phyloP scores from a whole-genome alignment of 2,329 filamentous ascomycete genomes.

The Aureobasidium subglaciale region DNA sequence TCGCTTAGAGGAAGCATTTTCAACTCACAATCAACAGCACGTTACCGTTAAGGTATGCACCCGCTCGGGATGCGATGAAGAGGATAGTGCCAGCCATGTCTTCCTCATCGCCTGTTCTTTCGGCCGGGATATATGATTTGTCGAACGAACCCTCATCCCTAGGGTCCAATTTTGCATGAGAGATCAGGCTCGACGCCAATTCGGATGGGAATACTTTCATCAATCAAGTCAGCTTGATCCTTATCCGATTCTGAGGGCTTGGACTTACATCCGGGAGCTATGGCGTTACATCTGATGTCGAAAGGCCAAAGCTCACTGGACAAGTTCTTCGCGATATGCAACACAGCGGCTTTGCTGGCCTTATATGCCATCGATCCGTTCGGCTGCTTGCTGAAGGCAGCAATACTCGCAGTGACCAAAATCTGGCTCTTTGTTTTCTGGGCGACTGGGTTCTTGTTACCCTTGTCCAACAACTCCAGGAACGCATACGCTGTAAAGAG shows the following conservation, averaged over 20 bases:
- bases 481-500: conserved; percentile 37
- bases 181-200: conserved; percentile 48
- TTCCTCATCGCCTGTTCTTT: conserved; percentile 50
- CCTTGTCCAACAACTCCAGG: conserved; percentile 34
- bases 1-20: rapidly evolving
- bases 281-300: conserved; percentile 44
- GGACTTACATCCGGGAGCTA: conserved; percentile 39
- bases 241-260: background rate
- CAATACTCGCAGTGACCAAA: conserved; percentile 42
- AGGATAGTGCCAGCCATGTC: conserved; percentile 60
- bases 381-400: conserved; percentile 35
- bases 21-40: conserved; percentile 44
- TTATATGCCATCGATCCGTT: conserved; percentile 35
- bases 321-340: conserved; percentile 44
- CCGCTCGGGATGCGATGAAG: conserved; percentile 58
- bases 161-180: conserved; percentile 25
- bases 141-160: conserved; percentile 36
- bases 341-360: conserved; percentile 41
- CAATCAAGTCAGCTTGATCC: background rate
- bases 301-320: conserved; percentile 34
- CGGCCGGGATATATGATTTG: conserved; percentile 47
- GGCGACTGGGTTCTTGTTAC: conserved; percentile 32
- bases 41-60: conserved; percentile 59
- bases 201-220: conserved; percentile 56
- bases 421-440: conserved; percentile 34